Evolutionary conservation across 345 rosid species (phyloP).

Genomic region (Gossypioides kirkii): DNA sequence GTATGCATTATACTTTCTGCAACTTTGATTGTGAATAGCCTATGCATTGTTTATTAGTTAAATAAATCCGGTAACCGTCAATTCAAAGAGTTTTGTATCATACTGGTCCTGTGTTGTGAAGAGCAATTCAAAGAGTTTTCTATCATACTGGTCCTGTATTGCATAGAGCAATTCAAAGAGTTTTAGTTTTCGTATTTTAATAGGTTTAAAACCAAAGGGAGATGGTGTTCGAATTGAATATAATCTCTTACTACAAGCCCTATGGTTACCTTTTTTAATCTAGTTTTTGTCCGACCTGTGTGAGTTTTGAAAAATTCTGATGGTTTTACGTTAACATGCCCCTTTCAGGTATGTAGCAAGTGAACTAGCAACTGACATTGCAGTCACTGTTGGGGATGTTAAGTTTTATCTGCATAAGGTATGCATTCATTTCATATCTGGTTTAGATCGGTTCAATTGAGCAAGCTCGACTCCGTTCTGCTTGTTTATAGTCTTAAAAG

Average conservation of each 20-base stretch:
- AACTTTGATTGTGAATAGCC: neutral
- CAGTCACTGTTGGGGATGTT: conserved; percentile 45
- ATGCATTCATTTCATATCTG: conserved; percentile 18
- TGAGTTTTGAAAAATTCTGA: neutral
- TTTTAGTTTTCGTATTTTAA: too few relatives aligned
- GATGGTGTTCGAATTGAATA: too few relatives aligned
- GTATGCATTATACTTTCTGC: too few relatives aligned
- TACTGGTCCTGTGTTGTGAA: neutral
- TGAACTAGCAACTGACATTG: conserved; percentile 73
- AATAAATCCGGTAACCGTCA: neutral
- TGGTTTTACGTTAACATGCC: neutral
- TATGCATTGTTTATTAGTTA: neutral
- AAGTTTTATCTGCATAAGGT: conserved; percentile 87
- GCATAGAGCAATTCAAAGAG: neutral
- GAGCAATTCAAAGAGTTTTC: neutral
- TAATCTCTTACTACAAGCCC: neutral
- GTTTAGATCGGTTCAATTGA: neutral
- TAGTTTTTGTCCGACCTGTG: neutral
- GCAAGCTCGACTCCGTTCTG: neutral
- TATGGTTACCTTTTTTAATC: neutral
- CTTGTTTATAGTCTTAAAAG: neutral
- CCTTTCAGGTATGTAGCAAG: conserved; percentile 54
- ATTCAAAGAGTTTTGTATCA: too few relatives aligned
- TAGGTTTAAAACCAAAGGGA: too few relatives aligned
- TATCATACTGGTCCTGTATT: neutral